phyloP scores from a whole-genome alignment of 148 eudicot species.

The Rhododendron kiyosumense region DNA sequence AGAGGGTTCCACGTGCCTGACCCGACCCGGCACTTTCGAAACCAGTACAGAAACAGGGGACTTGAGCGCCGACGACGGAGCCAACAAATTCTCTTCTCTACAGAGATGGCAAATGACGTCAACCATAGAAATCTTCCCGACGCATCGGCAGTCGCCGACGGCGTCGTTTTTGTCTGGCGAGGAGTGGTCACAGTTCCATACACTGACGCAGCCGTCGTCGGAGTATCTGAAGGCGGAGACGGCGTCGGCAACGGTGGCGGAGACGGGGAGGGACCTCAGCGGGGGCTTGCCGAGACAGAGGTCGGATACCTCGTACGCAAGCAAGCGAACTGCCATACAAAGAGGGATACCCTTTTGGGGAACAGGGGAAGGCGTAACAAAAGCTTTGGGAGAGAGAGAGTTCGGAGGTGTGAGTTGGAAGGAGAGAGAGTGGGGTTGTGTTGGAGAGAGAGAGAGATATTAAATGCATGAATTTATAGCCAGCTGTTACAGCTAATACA shows the following conservation, averaged over 20 bases:
- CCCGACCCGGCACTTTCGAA: slow-evolving; percentile 18
- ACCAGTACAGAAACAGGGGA: slow-evolving; percentile 59
- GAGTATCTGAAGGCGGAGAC: slow-evolving; percentile 53
- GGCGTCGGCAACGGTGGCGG: slow-evolving; percentile 58
- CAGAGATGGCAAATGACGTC: slow-evolving; percentile 70
- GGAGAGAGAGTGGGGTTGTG: background rate
- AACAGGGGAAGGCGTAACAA: background rate
- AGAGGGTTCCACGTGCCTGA: slow-evolving; percentile 61
- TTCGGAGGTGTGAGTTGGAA: background rate
- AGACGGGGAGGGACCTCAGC: slow-evolving; percentile 41
- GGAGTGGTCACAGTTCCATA: slow-evolving; percentile 54
- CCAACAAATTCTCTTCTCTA: slow-evolving; percentile 36
- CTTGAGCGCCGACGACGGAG: slow-evolving; percentile 53
- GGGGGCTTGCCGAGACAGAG: slow-evolving; percentile 93
- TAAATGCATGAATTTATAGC: background rate
- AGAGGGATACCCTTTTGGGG: background rate
- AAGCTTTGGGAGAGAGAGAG: background rate
- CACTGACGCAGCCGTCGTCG: slow-evolving; percentile 48
- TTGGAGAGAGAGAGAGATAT: background rate
- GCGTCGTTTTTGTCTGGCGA: background rate
- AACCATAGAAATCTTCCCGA: slow-evolving; percentile 72
- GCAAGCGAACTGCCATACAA: slow-evolving; percentile 81
- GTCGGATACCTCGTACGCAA: slow-evolving; percentile 59
- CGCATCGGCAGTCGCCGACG: slow-evolving; percentile 36
- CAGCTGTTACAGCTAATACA: background rate